Conservation (phyloP, 805 yeast genomes). For the Candida nitratophila region DNA sequence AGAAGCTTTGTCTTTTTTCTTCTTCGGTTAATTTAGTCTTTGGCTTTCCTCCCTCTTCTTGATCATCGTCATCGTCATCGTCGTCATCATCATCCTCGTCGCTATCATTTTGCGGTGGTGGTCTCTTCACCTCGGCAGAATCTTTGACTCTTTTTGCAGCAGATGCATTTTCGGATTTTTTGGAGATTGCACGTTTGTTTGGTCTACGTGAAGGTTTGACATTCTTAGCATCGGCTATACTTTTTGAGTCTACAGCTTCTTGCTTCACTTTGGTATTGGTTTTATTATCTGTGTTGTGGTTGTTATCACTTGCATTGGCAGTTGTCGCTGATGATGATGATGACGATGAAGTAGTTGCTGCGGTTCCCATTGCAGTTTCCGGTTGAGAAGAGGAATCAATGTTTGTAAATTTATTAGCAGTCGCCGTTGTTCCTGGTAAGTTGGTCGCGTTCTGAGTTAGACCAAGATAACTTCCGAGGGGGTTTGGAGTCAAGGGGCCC, state of each 20-base stretch:
- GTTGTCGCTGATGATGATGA: neutral
- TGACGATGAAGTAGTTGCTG: neutral
- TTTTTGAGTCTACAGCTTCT: neutral
- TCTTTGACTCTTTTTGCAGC: neutral
- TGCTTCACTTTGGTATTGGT: neutral
- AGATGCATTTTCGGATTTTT: neutral
- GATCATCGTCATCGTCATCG: neutral
- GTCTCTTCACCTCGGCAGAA: neutral
- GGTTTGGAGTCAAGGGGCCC: conserved; percentile 20
- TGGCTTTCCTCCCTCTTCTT: conserved; percentile 17
- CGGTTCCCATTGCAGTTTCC: too few relatives aligned
- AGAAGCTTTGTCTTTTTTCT: conserved; percentile 68
- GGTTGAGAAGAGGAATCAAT: neutral
- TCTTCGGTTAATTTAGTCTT: conserved; percentile 47
- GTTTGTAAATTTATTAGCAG: neutral
- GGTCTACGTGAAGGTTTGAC: neutral
- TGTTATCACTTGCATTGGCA: neutral
- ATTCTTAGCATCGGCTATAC: neutral
- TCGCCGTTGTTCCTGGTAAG: too few relatives aligned
- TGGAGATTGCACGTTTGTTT: neutral
- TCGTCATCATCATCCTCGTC: neutral
- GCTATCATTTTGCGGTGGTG: too few relatives aligned
- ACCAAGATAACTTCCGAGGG: too few relatives aligned
- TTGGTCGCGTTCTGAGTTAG: too few relatives aligned
- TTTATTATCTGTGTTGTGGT: neutral